These are phyloP conservation scores for Camelina hispida DNA, from an alignment of 345 rosid species.

Conservation along the genomic window DNA sequence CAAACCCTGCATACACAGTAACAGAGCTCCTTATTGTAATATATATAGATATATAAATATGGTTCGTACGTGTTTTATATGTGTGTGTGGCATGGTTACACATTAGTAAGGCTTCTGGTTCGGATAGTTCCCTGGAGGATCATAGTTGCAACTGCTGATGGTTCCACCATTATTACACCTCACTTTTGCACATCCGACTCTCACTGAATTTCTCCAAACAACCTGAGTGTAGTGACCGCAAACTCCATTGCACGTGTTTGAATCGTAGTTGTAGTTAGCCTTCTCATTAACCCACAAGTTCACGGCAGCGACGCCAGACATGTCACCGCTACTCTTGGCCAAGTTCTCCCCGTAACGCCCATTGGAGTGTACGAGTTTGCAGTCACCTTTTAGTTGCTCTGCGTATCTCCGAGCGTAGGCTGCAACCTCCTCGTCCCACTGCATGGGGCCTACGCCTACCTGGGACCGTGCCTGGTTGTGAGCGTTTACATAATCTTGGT, in stretches of 20 bases:
- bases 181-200: constrained; percentile 35
- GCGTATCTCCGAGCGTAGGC: constrained; percentile 25
- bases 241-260: constrained; percentile 33
- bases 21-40: constrained; percentile 10
- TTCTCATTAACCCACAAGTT: constrained; percentile 34
- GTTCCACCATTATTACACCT: constrained; percentile 44
- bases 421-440: constrained; percentile 28
- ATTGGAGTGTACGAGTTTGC: constrained; percentile 30
- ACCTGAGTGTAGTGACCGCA: constrained; percentile 42
- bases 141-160: constrained; percentile 31
- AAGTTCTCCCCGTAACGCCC: constrained; percentile 43
- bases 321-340: not conserved
- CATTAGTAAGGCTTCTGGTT: not conserved
- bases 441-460: constrained; percentile 33
- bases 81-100: not conserved
- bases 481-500: constrained; percentile 25
- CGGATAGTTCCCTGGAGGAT: constrained; percentile 22
- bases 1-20: not conserved
- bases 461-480: constrained; percentile 29
- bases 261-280: constrained; percentile 28
- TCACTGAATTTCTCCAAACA: constrained; percentile 43
- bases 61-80: not conserved
- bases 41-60: not conserved
- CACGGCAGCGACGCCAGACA: constrained; percentile 27
- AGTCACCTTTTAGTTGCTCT: constrained; percentile 23